Conservation (phyloP, 257 asterid genomes). For the Galeopsis tetrahit region DNA sequence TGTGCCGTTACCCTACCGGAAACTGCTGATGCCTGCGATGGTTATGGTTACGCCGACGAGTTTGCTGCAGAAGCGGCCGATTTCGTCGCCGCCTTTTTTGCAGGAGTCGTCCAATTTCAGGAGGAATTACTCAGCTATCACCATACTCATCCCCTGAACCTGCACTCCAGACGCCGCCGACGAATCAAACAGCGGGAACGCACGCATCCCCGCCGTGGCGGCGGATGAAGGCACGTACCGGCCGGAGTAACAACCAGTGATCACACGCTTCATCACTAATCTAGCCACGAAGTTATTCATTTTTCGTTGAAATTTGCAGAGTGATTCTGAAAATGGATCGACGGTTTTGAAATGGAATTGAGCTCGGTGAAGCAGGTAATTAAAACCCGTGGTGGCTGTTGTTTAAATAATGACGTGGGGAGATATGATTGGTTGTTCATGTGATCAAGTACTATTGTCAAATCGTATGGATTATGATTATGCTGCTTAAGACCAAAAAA, state of each 20-base stretch:
- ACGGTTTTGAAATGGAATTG: background rate
- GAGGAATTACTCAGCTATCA: no score
- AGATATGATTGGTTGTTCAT: conserved; percentile 21
- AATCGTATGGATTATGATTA: background rate
- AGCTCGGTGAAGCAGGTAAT: conserved; percentile 29
- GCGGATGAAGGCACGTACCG: conserved; percentile 37
- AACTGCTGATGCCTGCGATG: no score
- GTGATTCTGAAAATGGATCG: background rate
- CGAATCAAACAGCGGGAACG: conserved; percentile 37
- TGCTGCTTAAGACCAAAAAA: conserved; percentile 7
- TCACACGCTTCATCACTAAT: conserved; percentile 52
- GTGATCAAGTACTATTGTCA: background rate
- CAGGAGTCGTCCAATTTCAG: no score
- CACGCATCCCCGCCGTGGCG: conserved; percentile 31
- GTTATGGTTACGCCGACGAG: no score
- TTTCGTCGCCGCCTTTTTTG: no score
- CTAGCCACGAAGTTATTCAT: conserved; percentile 58
- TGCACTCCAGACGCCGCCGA: conserved; percentile 34
- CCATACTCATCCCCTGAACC: conserved; percentile 41
- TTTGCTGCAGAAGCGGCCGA: no score
- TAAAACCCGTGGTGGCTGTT: background rate
- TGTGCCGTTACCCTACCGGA: no score
- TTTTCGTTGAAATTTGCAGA: conserved; percentile 21
- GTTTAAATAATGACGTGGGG: conserved; percentile 32
- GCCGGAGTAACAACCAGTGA: conserved; percentile 43